Conservation (phyloP, 768 basidiomycete species). For the Suillus subaureus region DNA sequence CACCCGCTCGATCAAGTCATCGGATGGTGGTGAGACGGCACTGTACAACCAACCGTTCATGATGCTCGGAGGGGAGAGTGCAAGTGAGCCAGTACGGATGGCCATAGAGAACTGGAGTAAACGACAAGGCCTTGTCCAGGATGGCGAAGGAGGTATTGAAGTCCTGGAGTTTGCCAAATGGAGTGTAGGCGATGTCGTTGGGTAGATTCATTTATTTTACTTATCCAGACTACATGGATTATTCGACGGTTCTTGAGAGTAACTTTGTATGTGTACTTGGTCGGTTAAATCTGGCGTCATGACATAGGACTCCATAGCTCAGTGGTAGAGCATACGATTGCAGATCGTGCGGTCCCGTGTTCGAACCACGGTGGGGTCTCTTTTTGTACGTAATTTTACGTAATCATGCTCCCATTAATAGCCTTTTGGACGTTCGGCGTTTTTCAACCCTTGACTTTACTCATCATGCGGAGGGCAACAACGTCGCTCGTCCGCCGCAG, state of each 20-base stretch:
- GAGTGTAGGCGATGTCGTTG: constrained; percentile 54
- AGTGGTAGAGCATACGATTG: constrained; percentile 64
- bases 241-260: neutral
- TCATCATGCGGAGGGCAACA: constrained; percentile 43
- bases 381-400: constrained; percentile 18
- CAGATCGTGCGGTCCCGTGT: constrained; percentile 61
- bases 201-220: constrained; percentile 10
- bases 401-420: neutral
- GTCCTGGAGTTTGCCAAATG: constrained; percentile 63
- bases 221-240: neutral
- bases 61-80: constrained; percentile 62
- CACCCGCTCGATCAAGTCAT: constrained; percentile 50
- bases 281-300: no score
- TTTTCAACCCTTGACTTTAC: constrained; percentile 12
- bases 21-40: constrained; percentile 47
- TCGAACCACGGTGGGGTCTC: constrained; percentile 56
- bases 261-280: neutral
- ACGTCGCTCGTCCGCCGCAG: constrained; percentile 41
- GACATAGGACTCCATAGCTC: constrained; percentile 33
- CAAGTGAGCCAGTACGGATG: constrained; percentile 34
- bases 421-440: neutral
- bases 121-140: constrained; percentile 44
- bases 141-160: constrained; percentile 33
- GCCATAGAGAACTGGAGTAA: constrained; percentile 56
- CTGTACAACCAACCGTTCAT: constrained; percentile 76